These are phyloP conservation scores for Trypanosoma brucei DNA, from an alignment of 208 protist genomes.

Conservation along the genomic window DNA sequence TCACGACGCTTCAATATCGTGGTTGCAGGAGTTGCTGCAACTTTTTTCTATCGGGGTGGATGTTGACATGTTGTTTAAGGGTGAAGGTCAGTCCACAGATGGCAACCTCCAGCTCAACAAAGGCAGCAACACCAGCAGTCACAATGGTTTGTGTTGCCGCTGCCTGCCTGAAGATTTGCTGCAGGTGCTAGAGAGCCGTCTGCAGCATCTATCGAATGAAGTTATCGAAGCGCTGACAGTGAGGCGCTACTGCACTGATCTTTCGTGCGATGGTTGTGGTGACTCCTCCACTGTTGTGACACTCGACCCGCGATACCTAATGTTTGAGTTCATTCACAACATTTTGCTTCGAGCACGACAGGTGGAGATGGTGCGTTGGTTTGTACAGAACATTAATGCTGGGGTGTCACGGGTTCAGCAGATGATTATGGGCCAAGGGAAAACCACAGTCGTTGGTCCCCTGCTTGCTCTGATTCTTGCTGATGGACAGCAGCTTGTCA, in stretches of 20 bases:
- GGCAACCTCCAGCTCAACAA: too few species aligned
- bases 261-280: background rate
- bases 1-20: background rate
- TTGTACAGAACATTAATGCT: slow-evolving; percentile 57
- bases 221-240: slow-evolving; percentile 54
- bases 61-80: slow-evolving; percentile 13
- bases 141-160: background rate
- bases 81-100: background rate
- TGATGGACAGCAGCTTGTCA: slow-evolving; percentile 89
- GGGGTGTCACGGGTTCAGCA: slow-evolving; percentile 88
- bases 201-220: slow-evolving; percentile 37
- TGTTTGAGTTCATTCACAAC: slow-evolving; percentile 93
- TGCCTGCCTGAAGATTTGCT: slow-evolving; percentile 25
- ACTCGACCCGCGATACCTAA: slow-evolving; percentile 88
- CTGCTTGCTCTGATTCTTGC: slow-evolving; percentile 92
- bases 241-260: slow-evolving; percentile 51
- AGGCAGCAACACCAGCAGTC: background rate
- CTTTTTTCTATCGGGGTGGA: slow-evolving; percentile 55
- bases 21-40: slow-evolving; percentile 31
- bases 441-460: slow-evolving; percentile 93
- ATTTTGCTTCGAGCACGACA: slow-evolving; percentile 90
- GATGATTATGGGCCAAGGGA: slow-evolving; percentile 96
- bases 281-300: slow-evolving; percentile 3
- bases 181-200: slow-evolving; percentile 24
- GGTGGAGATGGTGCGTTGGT: slow-evolving; percentile 91